These are phyloP conservation scores for Apiospora marii DNA, from an alignment of 2,329 filamentous ascomycete genomes.

Conservation along the genomic window DNA sequence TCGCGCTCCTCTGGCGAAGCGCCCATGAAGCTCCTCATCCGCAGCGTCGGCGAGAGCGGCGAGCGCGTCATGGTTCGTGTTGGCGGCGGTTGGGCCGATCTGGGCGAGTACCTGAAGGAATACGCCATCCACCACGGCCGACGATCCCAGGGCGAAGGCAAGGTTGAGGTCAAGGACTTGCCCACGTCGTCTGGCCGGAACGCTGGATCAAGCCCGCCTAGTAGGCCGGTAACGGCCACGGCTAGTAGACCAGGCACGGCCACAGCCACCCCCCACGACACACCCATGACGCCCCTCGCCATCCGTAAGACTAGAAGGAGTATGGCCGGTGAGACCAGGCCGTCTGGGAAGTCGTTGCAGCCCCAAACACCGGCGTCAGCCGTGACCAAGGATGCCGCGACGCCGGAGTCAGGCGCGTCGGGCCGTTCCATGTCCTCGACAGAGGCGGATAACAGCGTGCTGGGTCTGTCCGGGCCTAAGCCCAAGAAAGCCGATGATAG, in stretches of 20 bases:
- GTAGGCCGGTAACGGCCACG: conserved; percentile 41
- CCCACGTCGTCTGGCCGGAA: conserved; percentile 44
- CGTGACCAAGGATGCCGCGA: conserved; percentile 45
- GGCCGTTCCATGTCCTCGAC: conserved; percentile 57
- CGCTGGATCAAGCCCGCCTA: conserved; percentile 50
- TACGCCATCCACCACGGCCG: conserved; percentile 92
- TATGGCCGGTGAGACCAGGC: conserved; percentile 43
- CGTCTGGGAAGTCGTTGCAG: conserved; percentile 38
- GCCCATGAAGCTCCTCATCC: conserved; percentile 93
- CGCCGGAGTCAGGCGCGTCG: conserved; percentile 54
- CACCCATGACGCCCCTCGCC: conserved; percentile 55
- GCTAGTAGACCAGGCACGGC: too few species aligned
- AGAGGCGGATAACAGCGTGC: conserved; percentile 65
- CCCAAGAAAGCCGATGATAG: conserved; percentile 68
- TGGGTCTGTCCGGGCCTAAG: conserved; percentile 76
- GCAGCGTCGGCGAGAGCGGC: conserved; percentile 86
- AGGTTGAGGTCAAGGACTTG: conserved; percentile 66
- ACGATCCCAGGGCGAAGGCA: conserved; percentile 62
- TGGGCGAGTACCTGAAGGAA: conserved; percentile 92
- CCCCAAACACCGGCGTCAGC: conserved; percentile 54
- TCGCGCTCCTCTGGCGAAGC: conserved; percentile 83
- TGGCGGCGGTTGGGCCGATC: conserved; percentile 96
- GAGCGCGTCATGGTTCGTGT: conserved; percentile 98
- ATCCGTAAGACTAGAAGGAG: conserved; percentile 63
- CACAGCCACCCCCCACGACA: conserved; percentile 46